Evolutionary conservation across 805 yeast species (phyloP).

Genomic region (Yamadazyma takamatsuzukensis): DNA sequence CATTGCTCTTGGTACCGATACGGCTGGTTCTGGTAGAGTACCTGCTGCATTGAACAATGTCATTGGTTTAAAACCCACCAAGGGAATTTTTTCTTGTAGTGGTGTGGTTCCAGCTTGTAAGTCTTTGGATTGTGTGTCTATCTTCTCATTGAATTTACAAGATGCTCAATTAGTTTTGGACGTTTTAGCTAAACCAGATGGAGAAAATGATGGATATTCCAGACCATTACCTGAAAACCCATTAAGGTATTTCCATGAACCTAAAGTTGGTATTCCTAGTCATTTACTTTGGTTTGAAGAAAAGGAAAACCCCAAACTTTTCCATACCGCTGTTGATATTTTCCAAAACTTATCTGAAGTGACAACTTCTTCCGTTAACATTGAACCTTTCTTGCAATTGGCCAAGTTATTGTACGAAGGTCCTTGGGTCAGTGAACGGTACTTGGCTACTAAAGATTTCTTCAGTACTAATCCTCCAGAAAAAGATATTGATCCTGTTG

Average conservation of each 20-base stretch:
- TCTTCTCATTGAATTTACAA: conserved; percentile 69
- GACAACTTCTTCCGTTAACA: conserved; percentile 59
- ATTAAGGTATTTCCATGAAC: conserved; percentile 51
- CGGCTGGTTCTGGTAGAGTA: conserved; percentile 97
- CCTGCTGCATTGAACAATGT: conserved; percentile 94
- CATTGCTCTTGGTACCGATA: conserved; percentile 87
- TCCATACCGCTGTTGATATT: conserved; percentile 52
- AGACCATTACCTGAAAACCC: conserved; percentile 71
- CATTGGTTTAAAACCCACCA: conserved; percentile 89
- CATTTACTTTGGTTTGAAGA: conserved; percentile 79
- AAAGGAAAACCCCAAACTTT: conserved; percentile 68
- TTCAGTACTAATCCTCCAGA: conserved; percentile 67
- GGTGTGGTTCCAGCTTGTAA: conserved; percentile 99
- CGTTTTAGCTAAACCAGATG: conserved; percentile 69
- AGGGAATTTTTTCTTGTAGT: conserved; percentile 76
- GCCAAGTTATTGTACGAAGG: conserved; percentile 93
- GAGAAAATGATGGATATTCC: conserved; percentile 70
- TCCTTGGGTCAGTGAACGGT: conserved; percentile 98
- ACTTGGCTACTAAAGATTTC: conserved; percentile 74
- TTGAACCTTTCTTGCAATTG: conserved; percentile 69
- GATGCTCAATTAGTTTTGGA: conserved; percentile 82
- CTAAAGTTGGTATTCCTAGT: conserved; percentile 75
- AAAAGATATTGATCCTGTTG: conserved; percentile 79
- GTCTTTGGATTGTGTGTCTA: conserved; percentile 88
- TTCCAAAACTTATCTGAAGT: conserved; percentile 29